Percentiles rank a stretch among this genome's conserved stretches.
These are phyloP conservation scores for Phytophthora nicotianae DNA, from an alignment of 352 stramenopile species.

Conservation along the genomic window DNA sequence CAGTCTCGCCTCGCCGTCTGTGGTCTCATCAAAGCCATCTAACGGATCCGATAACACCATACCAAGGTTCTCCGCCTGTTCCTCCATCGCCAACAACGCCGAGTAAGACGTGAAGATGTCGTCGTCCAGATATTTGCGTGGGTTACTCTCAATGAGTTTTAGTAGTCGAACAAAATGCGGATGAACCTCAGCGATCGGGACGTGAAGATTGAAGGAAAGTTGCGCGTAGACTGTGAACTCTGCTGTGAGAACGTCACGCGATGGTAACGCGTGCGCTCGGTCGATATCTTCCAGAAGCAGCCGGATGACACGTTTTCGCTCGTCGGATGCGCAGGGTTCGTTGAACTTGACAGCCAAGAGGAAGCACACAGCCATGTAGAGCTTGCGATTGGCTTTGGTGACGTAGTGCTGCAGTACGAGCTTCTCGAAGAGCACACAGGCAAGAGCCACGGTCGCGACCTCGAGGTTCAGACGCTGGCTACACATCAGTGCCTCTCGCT, in stretches of 20 bases:
- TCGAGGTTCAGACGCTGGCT: constrained; percentile 89
- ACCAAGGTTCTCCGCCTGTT: constrained; percentile 45
- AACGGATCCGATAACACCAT: constrained; percentile 36
- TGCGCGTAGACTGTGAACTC: constrained; percentile 92
- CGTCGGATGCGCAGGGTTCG: constrained; percentile 71
- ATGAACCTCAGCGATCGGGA: constrained; percentile 77
- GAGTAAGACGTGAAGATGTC: constrained; percentile 84
- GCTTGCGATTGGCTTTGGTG: constrained; percentile 95
- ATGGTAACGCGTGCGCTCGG: constrained; percentile 77
- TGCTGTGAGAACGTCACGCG: constrained; percentile 82
- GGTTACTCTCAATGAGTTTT: constrained; percentile 88
- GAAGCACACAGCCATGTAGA: constrained; percentile 96
- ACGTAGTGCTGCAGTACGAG: constrained; percentile 95
- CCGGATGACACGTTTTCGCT: constrained; percentile 67
- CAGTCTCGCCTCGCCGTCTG: constrained; percentile 62
- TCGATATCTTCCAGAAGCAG: constrained; percentile 83
- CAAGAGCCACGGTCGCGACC: constrained; percentile 93
- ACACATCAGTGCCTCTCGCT: constrained; percentile 84
- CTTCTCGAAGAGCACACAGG: constrained; percentile 97
- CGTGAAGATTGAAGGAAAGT: constrained; percentile 90
- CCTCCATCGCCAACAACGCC: constrained; percentile 69
- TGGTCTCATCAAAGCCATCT: constrained; percentile 62
- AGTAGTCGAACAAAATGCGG: constrained; percentile 88
- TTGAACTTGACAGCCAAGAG: constrained; percentile 95
- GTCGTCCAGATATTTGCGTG: constrained; percentile 89